Evolutionary conservation across 805 yeast species (phyloP).

Genomic region (Clavispora fructus): DNA sequence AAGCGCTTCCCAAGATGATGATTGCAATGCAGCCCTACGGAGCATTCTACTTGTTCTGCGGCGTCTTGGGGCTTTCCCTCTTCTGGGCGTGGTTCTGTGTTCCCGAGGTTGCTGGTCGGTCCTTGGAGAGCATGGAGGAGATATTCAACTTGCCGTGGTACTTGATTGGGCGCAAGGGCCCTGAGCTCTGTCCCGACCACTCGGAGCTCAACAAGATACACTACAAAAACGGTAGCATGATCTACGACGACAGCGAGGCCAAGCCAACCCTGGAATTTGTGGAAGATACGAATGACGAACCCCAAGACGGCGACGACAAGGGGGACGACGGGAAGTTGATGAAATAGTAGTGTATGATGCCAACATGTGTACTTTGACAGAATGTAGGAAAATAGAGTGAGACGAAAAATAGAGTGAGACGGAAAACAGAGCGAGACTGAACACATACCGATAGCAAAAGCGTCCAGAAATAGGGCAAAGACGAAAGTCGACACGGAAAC

Average conservation of each 20-base stretch:
- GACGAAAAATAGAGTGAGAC: background rate
- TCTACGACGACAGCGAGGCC: slow-evolving; percentile 3
- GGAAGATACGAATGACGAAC: slow-evolving; percentile 5
- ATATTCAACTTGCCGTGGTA: slow-evolving; percentile 54
- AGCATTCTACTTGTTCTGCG: slow-evolving; percentile 48
- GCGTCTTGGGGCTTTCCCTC: slow-evolving; percentile 37
- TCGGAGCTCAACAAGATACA: slow-evolving; percentile 34
- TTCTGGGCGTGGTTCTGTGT: slow-evolving; percentile 45
- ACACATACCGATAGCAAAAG: too few relatives aligned
- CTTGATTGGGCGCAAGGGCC: slow-evolving; percentile 50
- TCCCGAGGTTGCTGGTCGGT: slow-evolving; percentile 48
- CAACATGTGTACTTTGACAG: background rate
- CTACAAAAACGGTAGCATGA: slow-evolving; percentile 3
- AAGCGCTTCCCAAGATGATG: slow-evolving; percentile 50
- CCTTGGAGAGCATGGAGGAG: slow-evolving; percentile 49
- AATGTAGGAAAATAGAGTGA: background rate
- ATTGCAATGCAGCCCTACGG: slow-evolving; percentile 42
- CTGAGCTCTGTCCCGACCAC: slow-evolving; percentile 47
- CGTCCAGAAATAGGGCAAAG: too few relatives aligned
- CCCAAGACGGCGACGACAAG: background rate
- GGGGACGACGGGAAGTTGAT: slow-evolving; percentile 7
- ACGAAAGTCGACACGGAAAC: too few relatives aligned
- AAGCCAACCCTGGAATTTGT: slow-evolving; percentile 3
- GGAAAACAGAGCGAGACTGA: too few relatives aligned
- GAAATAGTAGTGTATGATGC: background rate